Evolutionary conservation across 371 early-diverging fungal genomes (phyloP).

Genomic region (Capillidium heterosporum): DNA sequence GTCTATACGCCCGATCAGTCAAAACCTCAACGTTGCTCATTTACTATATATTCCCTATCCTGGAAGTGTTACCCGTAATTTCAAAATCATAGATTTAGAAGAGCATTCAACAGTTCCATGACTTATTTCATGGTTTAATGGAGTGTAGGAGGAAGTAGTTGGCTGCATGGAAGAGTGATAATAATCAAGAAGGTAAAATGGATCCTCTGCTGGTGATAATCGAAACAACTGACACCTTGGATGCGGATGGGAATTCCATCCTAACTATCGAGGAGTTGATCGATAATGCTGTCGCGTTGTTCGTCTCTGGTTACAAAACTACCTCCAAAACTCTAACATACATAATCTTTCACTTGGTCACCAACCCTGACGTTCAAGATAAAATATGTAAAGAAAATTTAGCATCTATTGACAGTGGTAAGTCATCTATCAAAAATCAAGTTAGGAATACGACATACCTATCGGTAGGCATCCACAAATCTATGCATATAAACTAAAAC

Average conservation of each 20-base stretch:
- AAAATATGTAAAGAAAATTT: not conserved
- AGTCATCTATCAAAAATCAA: not conserved
- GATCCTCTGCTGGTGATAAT: not conserved
- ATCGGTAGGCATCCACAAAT: not conserved
- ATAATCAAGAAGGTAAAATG: too few species aligned
- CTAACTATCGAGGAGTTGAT: too few species aligned
- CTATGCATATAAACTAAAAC: not conserved
- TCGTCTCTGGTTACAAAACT: not conserved
- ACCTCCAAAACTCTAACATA: not conserved
- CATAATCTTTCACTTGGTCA: not conserved
- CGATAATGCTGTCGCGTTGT: not conserved
- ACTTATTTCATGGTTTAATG: not conserved
- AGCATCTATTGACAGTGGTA: not conserved
- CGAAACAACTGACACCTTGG: not conserved
- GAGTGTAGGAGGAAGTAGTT: not conserved
- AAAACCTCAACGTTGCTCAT: not conserved
- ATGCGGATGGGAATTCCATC: too few species aligned
- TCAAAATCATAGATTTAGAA: not conserved
- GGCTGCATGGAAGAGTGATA: not conserved
- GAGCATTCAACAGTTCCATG: not conserved
- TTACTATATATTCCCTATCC: conserved; percentile 2
- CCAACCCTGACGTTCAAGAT: not conserved
- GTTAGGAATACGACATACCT: not conserved
- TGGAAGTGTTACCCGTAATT: not conserved
- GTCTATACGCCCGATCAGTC: conserved; percentile 10